Conservation (phyloP, 805 yeast species). For the Brettanomyces anomalus region DNA sequence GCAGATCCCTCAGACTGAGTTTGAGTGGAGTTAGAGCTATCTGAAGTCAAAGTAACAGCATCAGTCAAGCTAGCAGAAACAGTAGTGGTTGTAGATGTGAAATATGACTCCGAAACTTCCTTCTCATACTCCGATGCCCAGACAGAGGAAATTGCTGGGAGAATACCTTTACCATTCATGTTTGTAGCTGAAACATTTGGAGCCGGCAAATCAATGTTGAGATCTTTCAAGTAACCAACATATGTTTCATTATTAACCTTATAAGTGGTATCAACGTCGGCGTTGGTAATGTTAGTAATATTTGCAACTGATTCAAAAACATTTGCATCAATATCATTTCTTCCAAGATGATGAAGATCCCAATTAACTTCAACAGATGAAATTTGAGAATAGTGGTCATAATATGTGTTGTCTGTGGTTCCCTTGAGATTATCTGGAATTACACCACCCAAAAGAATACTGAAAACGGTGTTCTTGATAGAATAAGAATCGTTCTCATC, state of each 20-base stretch:
- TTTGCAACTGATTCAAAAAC: constrained; percentile 35
- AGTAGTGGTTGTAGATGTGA: constrained; percentile 27
- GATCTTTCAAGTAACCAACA: constrained; percentile 25
- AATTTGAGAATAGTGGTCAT: constrained; percentile 43
- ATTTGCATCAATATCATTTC: constrained; percentile 42
- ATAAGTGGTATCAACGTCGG: constrained; percentile 26
- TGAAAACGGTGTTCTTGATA: constrained; percentile 35
- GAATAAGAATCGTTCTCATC: constrained; percentile 39
- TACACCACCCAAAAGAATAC: constrained; percentile 40
- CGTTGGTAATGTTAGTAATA: constrained; percentile 23
- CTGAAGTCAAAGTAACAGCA: constrained; percentile 4
- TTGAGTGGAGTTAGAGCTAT: neutral
- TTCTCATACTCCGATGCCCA: constrained; percentile 24
- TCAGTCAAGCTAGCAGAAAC: constrained; percentile 11
- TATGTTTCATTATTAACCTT: constrained; percentile 26
- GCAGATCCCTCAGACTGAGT: constrained; percentile 6
- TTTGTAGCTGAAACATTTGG: constrained; percentile 29
- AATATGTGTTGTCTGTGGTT: constrained; percentile 37
- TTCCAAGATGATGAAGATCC: constrained; percentile 40
- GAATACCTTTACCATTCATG: constrained; percentile 26
- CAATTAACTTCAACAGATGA: constrained; percentile 44
- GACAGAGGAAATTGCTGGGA: constrained; percentile 23
- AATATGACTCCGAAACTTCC: constrained; percentile 21
- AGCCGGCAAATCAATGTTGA: constrained; percentile 23
- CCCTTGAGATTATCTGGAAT: constrained; percentile 33